These are phyloP conservation scores for Domatiomyces catenatus DNA, from an alignment of 2,329 filamentous ascomycete species.

Conservation along the genomic window DNA sequence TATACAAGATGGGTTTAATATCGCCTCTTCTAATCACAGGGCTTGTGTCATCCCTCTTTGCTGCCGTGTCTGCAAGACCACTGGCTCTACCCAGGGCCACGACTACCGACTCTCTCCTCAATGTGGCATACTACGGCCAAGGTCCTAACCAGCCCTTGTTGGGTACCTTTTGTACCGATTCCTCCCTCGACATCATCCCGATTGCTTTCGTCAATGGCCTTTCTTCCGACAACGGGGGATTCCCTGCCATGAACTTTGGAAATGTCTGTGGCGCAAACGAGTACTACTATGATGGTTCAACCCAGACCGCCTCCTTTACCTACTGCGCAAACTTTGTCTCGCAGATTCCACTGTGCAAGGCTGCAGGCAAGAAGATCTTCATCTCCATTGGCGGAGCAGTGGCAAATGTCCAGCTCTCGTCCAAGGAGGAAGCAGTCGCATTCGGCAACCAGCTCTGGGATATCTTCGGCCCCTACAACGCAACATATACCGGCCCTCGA, in stretches of 20 bases:
- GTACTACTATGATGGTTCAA: slow-evolving; percentile 19
- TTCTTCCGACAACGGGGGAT: slow-evolving; percentile 32
- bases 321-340: slow-evolving; percentile 30
- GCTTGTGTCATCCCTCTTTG: neutral
- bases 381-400: slow-evolving; percentile 58
- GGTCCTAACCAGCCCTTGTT: slow-evolving; percentile 35
- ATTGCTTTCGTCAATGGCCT: slow-evolving; percentile 42
- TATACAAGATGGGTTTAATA: neutral
- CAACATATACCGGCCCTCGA: slow-evolving; percentile 35
- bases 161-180: slow-evolving; percentile 36
- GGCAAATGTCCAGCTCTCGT: slow-evolving; percentile 50
- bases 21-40: neutral
- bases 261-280: slow-evolving; percentile 35
- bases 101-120: neutral
- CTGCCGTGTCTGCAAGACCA: neutral
- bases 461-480: slow-evolving; percentile 47
- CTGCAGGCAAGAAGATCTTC: slow-evolving; percentile 52
- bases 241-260: slow-evolving; percentile 41
- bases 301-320: slow-evolving; percentile 26
- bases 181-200: slow-evolving; percentile 40
- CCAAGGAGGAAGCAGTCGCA: slow-evolving; percentile 34
- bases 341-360: slow-evolving; percentile 45
- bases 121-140: slow-evolving; percentile 30
- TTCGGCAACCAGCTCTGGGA: slow-evolving; percentile 52
- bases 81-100: neutral